Evolutionary conservation across 2,329 filamentous ascomycete genomes (phyloP), one percentile per base, ranked within the genome.

Genomic region (Aspergillus sp.): DNA sequence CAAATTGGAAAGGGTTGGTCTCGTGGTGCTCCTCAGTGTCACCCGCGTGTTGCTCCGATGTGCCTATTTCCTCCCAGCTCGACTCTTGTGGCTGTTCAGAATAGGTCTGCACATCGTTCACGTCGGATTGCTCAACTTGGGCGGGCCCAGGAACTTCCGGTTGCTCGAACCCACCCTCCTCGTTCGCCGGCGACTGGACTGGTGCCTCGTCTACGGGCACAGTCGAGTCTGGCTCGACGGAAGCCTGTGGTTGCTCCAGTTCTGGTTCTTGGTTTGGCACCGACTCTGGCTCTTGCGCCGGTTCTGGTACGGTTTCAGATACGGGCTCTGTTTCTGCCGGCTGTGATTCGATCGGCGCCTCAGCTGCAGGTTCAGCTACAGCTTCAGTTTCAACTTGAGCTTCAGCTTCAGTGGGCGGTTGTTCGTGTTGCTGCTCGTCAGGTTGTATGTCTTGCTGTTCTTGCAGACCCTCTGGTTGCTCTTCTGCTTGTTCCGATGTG

Each of bases 231-330:
- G 61, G 56, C 50, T 65, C 64, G 42, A 57, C 53, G 30, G 58
- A 49, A 63, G 61, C 23, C 54, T 68, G 59, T 68, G 61, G 57
- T 62, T 66, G 57, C 59, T 67, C 64, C 47, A 59, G 53, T 54
- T 63, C 64, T 53, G 60, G 39, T 19, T 59, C 54, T 63, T 62
- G 52, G 32, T 58, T 52, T 57, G 59, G 61, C 21, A n/a, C 57
- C 21, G 51, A 51, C 54, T 63, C 62, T 47, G 51, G 27, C 42
- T 52, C 59, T 11, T 52, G 44, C 48, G 53, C 25, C 47, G 42
- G 15, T 32, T 51, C 54, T 57, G 54, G 41, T 48, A 19, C 42
- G 42, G 52, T 21, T 41, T 59, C 55, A 54, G 58, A 56, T 11
- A 49, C 32, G 32, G 57, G 54, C 41, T 61, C 60, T 47, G 62